A percentile compares a stretch with the other conserved stretches of the same genome.
Evolutionary conservation across 2,329 filamentous ascomycete genomes (phyloP).

Genomic region (Hypoxylon sp.): DNA sequence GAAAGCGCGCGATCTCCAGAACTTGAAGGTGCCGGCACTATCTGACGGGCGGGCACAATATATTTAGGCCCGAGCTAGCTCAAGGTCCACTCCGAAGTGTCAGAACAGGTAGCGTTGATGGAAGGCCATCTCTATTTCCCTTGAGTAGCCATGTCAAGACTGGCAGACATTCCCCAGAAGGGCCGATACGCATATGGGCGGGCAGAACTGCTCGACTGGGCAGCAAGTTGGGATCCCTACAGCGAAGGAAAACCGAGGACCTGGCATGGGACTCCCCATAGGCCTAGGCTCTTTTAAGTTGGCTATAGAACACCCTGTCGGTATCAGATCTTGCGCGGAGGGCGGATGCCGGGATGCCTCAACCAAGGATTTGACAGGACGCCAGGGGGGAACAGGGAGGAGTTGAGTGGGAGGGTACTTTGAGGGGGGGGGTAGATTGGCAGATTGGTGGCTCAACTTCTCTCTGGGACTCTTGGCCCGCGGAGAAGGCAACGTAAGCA

Average conservation of each 20-base stretch:
- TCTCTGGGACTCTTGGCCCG: slow-evolving; percentile 32
- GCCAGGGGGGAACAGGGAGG: too few relatives aligned
- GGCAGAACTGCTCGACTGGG: slow-evolving; percentile 23
- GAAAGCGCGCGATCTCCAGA: background rate
- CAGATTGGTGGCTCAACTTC: slow-evolving; percentile 3
- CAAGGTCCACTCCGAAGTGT: slow-evolving; percentile 10
- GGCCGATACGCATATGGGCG: slow-evolving; percentile 26
- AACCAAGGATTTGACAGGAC: slow-evolving; percentile 36
- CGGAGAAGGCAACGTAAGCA: slow-evolving; percentile 28
- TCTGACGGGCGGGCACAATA: slow-evolving; percentile 9
- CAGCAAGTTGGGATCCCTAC: slow-evolving; percentile 23
- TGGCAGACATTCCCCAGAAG: slow-evolving; percentile 29
- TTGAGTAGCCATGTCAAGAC: slow-evolving; percentile 10
- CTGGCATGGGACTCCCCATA: slow-evolving; percentile 23
- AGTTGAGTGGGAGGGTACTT: too few relatives aligned
- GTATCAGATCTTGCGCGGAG: slow-evolving; percentile 36
- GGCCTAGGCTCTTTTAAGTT: slow-evolving; percentile 30
- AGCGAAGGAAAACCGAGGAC: slow-evolving; percentile 23
- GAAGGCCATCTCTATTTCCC: too few relatives aligned
- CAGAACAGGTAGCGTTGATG: slow-evolving; percentile 26
- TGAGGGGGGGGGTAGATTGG: too few relatives aligned
- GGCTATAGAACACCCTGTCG: slow-evolving; percentile 24
- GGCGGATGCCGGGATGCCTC: slow-evolving; percentile 28
- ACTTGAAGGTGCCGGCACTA: background rate
- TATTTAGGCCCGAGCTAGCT: slow-evolving; percentile 20